Conservation (phyloP, 805 yeast genomes). For the Sungouiozyma intestinalis region DNA sequence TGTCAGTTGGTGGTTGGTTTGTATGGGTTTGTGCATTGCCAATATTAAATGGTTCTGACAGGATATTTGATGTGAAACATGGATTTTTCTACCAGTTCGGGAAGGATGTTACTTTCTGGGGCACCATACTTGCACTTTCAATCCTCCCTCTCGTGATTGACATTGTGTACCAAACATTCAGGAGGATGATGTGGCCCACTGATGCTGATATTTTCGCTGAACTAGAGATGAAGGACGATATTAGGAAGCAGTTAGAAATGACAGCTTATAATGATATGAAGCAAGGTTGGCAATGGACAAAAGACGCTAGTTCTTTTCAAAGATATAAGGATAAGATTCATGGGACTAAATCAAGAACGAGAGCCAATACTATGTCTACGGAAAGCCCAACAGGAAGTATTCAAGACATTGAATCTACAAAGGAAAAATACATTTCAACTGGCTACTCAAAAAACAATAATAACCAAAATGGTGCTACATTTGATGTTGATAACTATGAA, state of each 20-base stretch:
- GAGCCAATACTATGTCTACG: constrained; percentile 7
- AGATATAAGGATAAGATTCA: constrained; percentile 19
- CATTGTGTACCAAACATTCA: constrained; percentile 46
- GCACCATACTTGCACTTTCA: constrained; percentile 46
- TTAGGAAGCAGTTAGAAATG: constrained; percentile 61
- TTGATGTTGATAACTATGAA: constrained; percentile 35
- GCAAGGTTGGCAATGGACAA: constrained; percentile 68
- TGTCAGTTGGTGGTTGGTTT: constrained; percentile 79
- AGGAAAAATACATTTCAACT: neutral
- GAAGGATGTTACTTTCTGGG: constrained; percentile 79
- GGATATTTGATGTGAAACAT: constrained; percentile 55
- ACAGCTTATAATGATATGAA: constrained; percentile 62
- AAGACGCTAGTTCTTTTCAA: constrained; percentile 33
- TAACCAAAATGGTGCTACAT: constrained; percentile 2
- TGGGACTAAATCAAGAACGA: constrained; percentile 3
- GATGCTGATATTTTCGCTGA: constrained; percentile 75
- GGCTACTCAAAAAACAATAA: neutral
- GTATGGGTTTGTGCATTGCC: constrained; percentile 75
- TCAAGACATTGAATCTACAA: neutral
- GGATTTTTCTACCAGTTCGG: constrained; percentile 72
- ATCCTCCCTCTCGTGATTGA: constrained; percentile 59
- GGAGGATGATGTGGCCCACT: constrained; percentile 47
- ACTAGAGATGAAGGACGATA: constrained; percentile 56
- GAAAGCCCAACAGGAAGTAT: neutral
- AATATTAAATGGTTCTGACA: constrained; percentile 45